Conservation (phyloP, 331 rosid genomes). For the Acacia pycnantha region DNA sequence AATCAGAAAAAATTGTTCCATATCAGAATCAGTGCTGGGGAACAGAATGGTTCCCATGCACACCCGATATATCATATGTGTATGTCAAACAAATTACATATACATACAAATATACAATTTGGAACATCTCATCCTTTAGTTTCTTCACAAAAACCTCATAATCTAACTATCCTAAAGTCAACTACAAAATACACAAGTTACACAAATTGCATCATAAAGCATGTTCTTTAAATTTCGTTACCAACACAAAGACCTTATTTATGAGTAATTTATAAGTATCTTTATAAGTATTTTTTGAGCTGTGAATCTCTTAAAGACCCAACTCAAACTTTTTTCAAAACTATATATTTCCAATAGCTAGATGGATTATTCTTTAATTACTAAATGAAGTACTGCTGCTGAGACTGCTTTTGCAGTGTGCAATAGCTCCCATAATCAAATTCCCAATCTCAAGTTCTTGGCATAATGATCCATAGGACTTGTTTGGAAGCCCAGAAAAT, state of each 20-base stretch:
- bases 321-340: background rate
- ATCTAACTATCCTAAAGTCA: background rate
- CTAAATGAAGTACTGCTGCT: constrained; percentile 47
- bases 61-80: too few species aligned
- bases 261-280: too few species aligned
- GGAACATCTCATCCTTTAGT: background rate
- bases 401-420: constrained; percentile 91
- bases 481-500: constrained; percentile 53
- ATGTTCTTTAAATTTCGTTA: too few species aligned
- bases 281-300: too few species aligned
- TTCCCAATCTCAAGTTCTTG: constrained; percentile 64
- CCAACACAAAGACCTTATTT: background rate
- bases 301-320: background rate
- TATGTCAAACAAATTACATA: background rate
- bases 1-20: too few species aligned
- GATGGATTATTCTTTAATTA: constrained; percentile 26
- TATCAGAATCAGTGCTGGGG: too few species aligned
- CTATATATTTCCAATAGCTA: background rate
- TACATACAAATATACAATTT: background rate
- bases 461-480: constrained; percentile 34
- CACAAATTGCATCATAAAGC: background rate
- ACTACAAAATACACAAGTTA: too few species aligned
- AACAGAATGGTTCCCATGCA: too few species aligned
- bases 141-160: background rate
- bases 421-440: constrained; percentile 92